Base-by-base conservation (phyloP, 768 basidiomycete genomes). In the Mycena rosella region DNA sequence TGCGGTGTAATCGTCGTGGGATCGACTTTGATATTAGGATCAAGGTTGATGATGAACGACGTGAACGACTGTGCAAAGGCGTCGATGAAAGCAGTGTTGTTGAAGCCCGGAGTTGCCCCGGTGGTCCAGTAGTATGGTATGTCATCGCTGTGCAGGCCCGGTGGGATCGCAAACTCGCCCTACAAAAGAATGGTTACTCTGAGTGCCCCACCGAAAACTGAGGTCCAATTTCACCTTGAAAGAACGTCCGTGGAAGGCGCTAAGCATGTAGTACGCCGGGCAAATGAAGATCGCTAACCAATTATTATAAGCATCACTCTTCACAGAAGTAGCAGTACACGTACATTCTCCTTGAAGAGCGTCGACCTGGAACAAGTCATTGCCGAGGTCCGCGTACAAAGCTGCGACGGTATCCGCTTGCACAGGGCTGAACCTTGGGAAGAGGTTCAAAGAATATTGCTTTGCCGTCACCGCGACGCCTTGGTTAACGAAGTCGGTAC, bases 281-380 rank as follows among this genome's bases (percentile, higher is more conserved):
- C 82, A 82, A 29, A 77, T 70, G 62, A 82, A 75, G 30, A 80
- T 78, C 1, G 80, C 81, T 82, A 51, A 30, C 17, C 15, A 42
- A 18, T 59, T 22, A n/a, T 49, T 30, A 10, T 20, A 4, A 40
- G 5, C 14, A 15, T 47, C 4, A 2, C 18, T 2, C 24, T 44
- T 5, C 14, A 2, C 13, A 10, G 9, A 3, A 30, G 36, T 14
- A 10, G 6, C 18, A 14, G 4, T n/a, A n/a, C n/a, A n/a, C 74
- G 30, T 22, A 79, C 78, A 71, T 71, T 79, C 78, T 3, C 76
- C 76, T 70, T 74, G 71, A 27, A 77, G 72, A 0, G 73, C 71
- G 27, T 66, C 64, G 29, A 63, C 72, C 38, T 77, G 76, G 34
- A 74, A 65, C 29, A 74, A 8, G 0, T 72, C 44, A 0, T 60